These are phyloP conservation scores for Lichtheimia corymbifera DNA, from an alignment of 371 early-diverging fungal genomes.

Conservation along the genomic window DNA sequence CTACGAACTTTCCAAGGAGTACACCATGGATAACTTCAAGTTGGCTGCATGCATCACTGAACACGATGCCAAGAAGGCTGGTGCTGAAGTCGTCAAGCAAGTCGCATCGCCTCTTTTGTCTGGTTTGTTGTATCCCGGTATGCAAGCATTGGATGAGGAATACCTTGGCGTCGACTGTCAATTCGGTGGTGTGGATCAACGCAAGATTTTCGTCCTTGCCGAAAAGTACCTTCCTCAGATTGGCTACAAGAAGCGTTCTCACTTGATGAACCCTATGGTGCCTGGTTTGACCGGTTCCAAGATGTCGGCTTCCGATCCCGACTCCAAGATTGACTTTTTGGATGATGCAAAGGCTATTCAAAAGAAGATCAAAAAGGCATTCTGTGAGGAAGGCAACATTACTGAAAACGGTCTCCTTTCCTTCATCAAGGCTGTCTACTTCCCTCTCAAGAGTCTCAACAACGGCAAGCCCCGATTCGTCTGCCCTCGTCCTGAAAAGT, in stretches of 20 bases:
- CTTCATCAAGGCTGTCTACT: slow-evolving; percentile 90
- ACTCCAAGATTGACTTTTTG: slow-evolving; percentile 98
- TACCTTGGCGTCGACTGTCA: slow-evolving; percentile 98
- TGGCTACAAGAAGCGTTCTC: slow-evolving; percentile 98
- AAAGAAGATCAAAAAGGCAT: slow-evolving; percentile 96
- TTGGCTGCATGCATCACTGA: slow-evolving; percentile 89
- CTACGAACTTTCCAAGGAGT: slow-evolving; percentile 89
- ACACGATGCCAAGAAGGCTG: slow-evolving; percentile 99
- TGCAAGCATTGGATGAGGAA: slow-evolving; percentile 99
- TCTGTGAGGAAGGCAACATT: slow-evolving; percentile 98
- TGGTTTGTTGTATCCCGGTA: slow-evolving; percentile 97
- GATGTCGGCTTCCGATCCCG: slow-evolving; percentile 98
- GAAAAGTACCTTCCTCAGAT: slow-evolving; percentile 96
- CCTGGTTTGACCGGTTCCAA: slow-evolving; percentile 97
- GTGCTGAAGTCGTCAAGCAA: slow-evolving; percentile 99
- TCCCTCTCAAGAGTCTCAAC: slow-evolving; percentile 76
- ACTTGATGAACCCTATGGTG: slow-evolving; percentile 99
- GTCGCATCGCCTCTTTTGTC: slow-evolving; percentile 93
- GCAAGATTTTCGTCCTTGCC: slow-evolving; percentile 99
- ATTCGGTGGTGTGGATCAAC: slow-evolving; percentile 99
- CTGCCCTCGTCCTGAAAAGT: slow-evolving; percentile 83
- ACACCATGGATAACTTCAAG: slow-evolving; percentile 94
- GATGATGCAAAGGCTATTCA: slow-evolving; percentile 86
- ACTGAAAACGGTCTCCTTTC: slow-evolving; percentile 93
- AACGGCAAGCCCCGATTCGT: slow-evolving; percentile 65